Base-by-base conservation (phyloP, 345 rosid genomes). In the Lepidium aucheri region DNA sequence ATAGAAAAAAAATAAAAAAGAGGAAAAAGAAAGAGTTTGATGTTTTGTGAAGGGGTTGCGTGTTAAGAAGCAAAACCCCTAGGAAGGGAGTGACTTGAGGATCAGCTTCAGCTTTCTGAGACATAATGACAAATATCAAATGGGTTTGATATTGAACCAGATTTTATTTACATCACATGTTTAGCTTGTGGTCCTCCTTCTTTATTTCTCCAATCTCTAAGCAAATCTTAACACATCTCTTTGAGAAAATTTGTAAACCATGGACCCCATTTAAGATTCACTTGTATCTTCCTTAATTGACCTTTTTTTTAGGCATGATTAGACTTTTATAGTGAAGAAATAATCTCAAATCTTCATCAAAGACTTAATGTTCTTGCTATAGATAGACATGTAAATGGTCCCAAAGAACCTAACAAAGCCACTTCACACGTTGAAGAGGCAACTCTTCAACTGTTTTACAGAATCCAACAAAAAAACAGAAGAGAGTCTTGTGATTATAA, bases 261-360 rank as follows among this genome's bases (percentile, higher is more conserved):
- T 74, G 77, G 77, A 67, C 77, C 73, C 77, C 77, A 67, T 53
- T 13, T 7, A 74, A 56, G 77, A 74, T 74, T 67, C 73, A 74
- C 26, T 67, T 67, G 67, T 53, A 74, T 74, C 73, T 74, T 54
- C 68, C 57, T 44, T 73, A 67, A 67, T 74, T 73, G 77, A 73
- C 77, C 20, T 11, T 39, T 74, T 61, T 16, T 53, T 24, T 34
- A 60, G 58, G 53, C 73, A 60, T 60, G 67, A 73, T 65, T 66
- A 74, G 49, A 66, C 76, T 40, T 59, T 73, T 73, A 43, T 59
- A 51, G 72, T 50, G n/a, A 73, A 59, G 52, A 51, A 39, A 36
- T 51, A 51, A 59, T 42, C 70, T 38, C 5, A 20, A 72, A 58
- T 33, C n/a, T 52, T 24, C 3, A 44, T 50, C 55, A 66, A 35